Base-by-base conservation (phyloP, 129 eudicot genomes). In the Centella asiatica region DNA sequence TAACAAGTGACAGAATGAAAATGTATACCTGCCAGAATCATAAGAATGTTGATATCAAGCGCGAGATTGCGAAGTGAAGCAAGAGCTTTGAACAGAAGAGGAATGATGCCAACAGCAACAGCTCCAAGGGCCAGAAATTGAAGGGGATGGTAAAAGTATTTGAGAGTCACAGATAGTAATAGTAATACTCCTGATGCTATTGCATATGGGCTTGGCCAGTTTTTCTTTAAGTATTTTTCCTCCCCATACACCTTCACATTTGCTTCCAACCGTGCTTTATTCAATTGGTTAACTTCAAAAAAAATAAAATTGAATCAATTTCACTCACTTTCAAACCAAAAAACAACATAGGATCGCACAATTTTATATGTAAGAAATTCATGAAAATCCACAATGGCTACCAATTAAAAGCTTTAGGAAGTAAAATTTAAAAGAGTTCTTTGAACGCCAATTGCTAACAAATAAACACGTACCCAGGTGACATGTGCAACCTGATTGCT, bases 261-360 rank as follows among this genome's bases (percentile, higher is more conserved):
- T 33, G 97, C 97, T 76, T 86, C 95, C 49, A 90, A 26, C 31
- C 95, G 62, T 1, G 95, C 86, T 73, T 86, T 80, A 65, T 90
- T 90, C 73, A 90, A 62, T 19, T 59, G 90, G 64, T 85, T 89
- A 37, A 74, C 97, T 89, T 74, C 65, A 57, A 13, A 23, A 0
- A 52, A 2, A 2, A n/a, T n/a, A n/a, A n/a, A n/a, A n/a, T n/a
- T n/a, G n/a, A n/a, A n/a, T n/a, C n/a, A n/a, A n/a, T n/a, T n/a
- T n/a, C n/a, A n/a, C n/a, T 25, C 17, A 7, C 2, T 47, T 19
- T 15, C 2, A 31, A n/a, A 12, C 39, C 17, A n/a, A 28, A 48
- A 33, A 57, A 11, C 61, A 62, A 8, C 51, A 62, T 18, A 42
- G 11, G 66, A 55, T n/a, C 23, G 26, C 40, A 31, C 51, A n/a